Evolutionary conservation across 129 eudicot species (phyloP).

Genomic region (Tagetes patula): DNA sequence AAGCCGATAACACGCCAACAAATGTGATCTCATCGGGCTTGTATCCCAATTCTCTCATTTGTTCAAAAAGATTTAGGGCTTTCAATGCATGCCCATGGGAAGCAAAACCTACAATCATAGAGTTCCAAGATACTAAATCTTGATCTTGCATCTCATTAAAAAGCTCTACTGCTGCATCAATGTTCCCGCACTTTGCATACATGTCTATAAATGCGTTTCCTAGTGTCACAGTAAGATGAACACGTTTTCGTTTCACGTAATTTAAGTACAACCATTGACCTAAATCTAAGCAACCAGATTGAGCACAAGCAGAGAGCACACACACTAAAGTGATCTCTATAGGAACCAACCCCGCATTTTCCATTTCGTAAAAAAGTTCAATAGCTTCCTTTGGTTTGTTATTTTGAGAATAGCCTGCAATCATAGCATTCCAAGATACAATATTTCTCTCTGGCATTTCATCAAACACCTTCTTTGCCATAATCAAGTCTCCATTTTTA

Average conservation of each 20-base stretch:
- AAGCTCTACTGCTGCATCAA: conserved; percentile 44
- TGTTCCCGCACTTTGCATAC: conserved; percentile 79
- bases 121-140: conserved; percentile 57
- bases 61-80: conserved; percentile 42
- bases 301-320: conserved; percentile 64
- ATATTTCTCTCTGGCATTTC: conserved; percentile 60
- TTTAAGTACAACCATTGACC: conserved; percentile 72
- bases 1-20: conserved; percentile 54
- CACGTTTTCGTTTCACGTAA: conserved; percentile 38
- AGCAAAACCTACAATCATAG: conserved; percentile 66
- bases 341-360: conserved; percentile 50
- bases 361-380: conserved; percentile 56
- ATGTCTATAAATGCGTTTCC: conserved; percentile 73
- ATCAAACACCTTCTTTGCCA: conserved; percentile 59
- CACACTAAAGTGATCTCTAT: conserved; percentile 56
- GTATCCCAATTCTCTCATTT: conserved; percentile 47
- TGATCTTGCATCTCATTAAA: conserved; percentile 44
- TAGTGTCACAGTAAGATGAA: conserved; percentile 50
- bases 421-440: conserved; percentile 74
- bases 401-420: conserved; percentile 52
- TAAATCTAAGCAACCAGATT: conserved; percentile 60
- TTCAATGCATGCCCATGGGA: conserved; percentile 50
- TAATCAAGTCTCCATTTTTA: conserved; percentile 40
- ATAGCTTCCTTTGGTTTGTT: conserved; percentile 54
- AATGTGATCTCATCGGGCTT: conserved; percentile 61